Evolutionary conservation across 345 rosid species (phyloP).

Genomic region (Laguncularia racemosa): DNA sequence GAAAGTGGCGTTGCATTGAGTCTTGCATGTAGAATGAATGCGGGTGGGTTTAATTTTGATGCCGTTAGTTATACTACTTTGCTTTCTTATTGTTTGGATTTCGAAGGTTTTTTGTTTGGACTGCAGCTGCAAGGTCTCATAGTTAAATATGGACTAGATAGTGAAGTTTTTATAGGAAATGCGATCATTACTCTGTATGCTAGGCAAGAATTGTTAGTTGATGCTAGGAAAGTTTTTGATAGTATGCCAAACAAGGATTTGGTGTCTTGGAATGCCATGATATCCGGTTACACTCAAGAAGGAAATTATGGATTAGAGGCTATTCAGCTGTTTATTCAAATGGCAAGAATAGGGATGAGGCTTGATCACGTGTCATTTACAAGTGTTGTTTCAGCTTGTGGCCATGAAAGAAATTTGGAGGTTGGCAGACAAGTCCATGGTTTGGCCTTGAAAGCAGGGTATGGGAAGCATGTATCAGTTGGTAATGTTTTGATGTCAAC

Average conservation of each 20-base stretch:
- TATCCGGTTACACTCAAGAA: slow-evolving; percentile 76
- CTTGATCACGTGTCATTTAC: slow-evolving; percentile 83
- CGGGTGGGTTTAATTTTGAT: slow-evolving; percentile 43
- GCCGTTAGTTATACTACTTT: slow-evolving; percentile 48
- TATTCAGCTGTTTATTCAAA: slow-evolving; percentile 39
- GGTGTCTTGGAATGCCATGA: slow-evolving; percentile 82
- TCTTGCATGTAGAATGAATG: slow-evolving; percentile 51
- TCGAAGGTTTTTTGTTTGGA: slow-evolving; percentile 53
- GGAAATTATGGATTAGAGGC: slow-evolving; percentile 51
- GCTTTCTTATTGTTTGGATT: slow-evolving; percentile 51
- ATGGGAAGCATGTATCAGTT: slow-evolving; percentile 48
- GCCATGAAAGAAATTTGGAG: slow-evolving; percentile 50
- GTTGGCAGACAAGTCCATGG: slow-evolving; percentile 78
- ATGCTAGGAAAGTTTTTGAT: slow-evolving; percentile 60
- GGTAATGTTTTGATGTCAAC: slow-evolving; percentile 68
- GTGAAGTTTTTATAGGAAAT: slow-evolving; percentile 68
- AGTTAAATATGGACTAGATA: slow-evolving; percentile 42
- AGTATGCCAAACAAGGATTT: slow-evolving; percentile 56
- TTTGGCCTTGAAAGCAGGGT: slow-evolving; percentile 58
- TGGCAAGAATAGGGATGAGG: slow-evolving; percentile 50
- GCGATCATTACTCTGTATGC: slow-evolving; percentile 68
- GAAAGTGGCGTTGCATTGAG: slow-evolving; percentile 37
- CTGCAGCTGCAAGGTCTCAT: slow-evolving; percentile 55
- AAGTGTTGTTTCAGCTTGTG: slow-evolving; percentile 71
- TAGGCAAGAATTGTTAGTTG: slow-evolving; percentile 39